Base-by-base conservation (phyloP, 352 stramenopile species). In the Globisporangium mamillatum region DNA sequence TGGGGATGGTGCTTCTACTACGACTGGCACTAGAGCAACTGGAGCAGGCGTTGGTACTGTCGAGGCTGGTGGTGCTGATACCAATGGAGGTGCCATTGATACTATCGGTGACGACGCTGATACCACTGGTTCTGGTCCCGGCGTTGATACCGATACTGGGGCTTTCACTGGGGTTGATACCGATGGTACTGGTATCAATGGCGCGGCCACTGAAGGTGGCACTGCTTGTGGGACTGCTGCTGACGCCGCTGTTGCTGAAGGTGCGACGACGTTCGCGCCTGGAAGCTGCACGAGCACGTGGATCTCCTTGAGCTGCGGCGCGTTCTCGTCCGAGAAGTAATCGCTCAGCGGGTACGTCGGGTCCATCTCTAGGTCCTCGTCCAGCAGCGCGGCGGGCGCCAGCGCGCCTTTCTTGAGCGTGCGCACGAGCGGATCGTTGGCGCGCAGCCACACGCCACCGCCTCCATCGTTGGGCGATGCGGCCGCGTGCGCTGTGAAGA, bases 271-370 rank as follows among this genome's bases (percentile, higher is more conserved):
- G 41, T 48, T 48, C 41, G 41, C 41, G 14, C 41, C 41, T 48
- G 41, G 41, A n/a, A 48, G 41, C 41, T 48, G 41, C 41, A 48
- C 41, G 41, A 48, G 41, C 41, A 48, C 41, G 41, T 48, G 41
- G 41, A 48, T 48, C 41, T 48, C 41, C 41, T 48, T 48, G 41
- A 48, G 41, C 41, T 48, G 41, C 16, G 41, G 41, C 41, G 61
- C 61, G 32, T 66, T 46, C 16, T 41, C 48, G 3, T 41, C 61
- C 46, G 61, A 66, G 34, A 66, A 66, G 61, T 60, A 66, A 12
- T 66, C 61, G 48, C 61, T 66, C 25, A 66, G 61, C 61, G 61
- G 61, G n/a, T 66, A 66, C 61, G 61, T 66, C 48, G 61, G 44
- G 61, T 66, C 61, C 61, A 66, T 66, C 32, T 66, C 61, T 29